Evolutionary conservation across 2,329 filamentous ascomycete genomes (phyloP).

Genomic region (Trichoderma sp.): DNA sequence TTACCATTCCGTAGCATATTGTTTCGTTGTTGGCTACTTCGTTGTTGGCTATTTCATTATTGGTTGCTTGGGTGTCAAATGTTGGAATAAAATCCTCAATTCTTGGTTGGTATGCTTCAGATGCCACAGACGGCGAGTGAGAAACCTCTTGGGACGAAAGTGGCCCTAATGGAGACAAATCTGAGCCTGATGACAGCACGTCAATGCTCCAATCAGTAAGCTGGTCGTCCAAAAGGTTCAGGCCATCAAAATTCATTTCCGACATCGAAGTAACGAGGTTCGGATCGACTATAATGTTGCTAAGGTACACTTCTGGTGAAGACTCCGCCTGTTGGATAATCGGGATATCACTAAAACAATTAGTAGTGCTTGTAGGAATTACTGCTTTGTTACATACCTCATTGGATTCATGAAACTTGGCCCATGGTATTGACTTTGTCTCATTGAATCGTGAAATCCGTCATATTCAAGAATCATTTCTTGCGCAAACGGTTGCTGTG

Average conservation of each 20-base stretch:
- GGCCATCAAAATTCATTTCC: not conserved
- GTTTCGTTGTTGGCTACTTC: not conserved
- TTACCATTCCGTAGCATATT: slow-evolving; percentile 16
- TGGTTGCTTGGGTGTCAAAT: not conserved
- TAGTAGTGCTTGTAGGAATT: not conserved
- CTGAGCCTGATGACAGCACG: not conserved
- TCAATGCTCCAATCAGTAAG: not conserved
- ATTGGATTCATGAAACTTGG: not conserved
- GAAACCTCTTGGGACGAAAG: not conserved
- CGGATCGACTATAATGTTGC: not conserved
- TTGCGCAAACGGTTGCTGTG: not conserved
- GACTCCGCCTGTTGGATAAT: not conserved
- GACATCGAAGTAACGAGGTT: not conserved
- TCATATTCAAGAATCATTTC: not conserved
- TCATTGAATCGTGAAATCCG: not conserved
- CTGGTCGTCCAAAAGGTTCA: not conserved
- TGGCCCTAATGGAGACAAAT: not conserved
- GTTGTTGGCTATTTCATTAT: not conserved
- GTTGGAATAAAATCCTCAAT: not conserved
- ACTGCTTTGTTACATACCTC: not conserved
- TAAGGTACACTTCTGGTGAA: not conserved
- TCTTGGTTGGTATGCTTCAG: not conserved
- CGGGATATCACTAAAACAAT: not conserved
- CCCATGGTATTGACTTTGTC: not conserved
- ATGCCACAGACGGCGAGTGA: not conserved